A percentile compares a stretch with the other conserved stretches of the same genome.
phyloP scores from a whole-genome alignment of 2,329 filamentous ascomycete genomes.

The Aspergillus felis region DNA sequence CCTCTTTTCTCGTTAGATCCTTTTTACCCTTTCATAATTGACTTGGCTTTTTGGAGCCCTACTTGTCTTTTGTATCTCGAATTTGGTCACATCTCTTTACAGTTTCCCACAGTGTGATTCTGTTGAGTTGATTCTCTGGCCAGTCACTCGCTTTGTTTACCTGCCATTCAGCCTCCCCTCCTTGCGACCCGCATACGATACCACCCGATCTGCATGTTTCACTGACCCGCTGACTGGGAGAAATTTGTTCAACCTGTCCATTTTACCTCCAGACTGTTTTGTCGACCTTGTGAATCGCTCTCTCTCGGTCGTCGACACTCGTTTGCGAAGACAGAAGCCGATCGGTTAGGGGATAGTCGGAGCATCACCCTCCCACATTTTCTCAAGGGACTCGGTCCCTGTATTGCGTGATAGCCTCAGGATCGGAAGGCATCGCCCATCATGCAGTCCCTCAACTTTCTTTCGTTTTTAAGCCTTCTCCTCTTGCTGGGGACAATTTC shows the following conservation, averaged over 20 bases:
- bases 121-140: neutral
- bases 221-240: slow-evolving; percentile 9
- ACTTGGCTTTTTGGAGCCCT: neutral
- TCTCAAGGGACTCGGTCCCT: neutral
- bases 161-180: neutral
- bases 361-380: neutral
- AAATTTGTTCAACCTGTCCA: slow-evolving; percentile 4
- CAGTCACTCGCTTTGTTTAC: slow-evolving; percentile 25
- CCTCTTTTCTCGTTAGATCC: slow-evolving; percentile 5
- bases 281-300: neutral
- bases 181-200: slow-evolving; percentile 11
- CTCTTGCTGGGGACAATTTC: slow-evolving; percentile 29
- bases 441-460: slow-evolving; percentile 31
- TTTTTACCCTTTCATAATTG: slow-evolving; percentile 4
- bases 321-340: neutral
- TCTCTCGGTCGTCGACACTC: slow-evolving; percentile 1
- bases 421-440: slow-evolving; percentile 6
- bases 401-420: neutral
- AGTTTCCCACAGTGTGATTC: neutral
- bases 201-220: slow-evolving; percentile 19
- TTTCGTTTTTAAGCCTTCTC: slow-evolving; percentile 31
- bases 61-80: neutral
- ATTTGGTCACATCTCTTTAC: neutral
- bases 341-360: neutral
- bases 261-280: neutral